Evolutionary conservation across 2,329 filamentous ascomycete species (phyloP), one percentile per base, ranked within the genome.

Genomic region (Nothophaeocryptopus gaeumannii): DNA sequence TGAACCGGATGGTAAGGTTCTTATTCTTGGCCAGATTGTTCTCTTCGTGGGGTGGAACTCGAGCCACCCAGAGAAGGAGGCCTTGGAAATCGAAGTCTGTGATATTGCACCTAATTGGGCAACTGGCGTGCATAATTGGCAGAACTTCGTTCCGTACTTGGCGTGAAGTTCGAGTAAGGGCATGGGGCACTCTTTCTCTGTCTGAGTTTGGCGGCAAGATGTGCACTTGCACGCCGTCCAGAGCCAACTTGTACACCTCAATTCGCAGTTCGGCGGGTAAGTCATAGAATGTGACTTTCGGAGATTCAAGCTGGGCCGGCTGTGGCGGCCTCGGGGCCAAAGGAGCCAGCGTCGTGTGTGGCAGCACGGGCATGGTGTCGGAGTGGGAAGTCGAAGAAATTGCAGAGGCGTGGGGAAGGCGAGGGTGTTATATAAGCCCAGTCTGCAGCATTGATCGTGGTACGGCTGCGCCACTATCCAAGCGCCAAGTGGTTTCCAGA

Each of bases 61-160:
- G 58, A 11, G 44, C 34, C 39, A 65, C 57, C 62, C 62, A 66
- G 8, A 52, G 51, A 39, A 65, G 58, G 39, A 66, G 42, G 11
- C 61, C 59, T 36, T 58, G 56, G 51, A 66, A 66, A 50, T 63
- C 59, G 55, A 66, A 65, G 51, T 66, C 63, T 16, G 63, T 65
- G 46, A 66, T 52, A 16, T 54, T 54, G 49, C 60, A 61, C 36
- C 51, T 50, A 44, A 66, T 66, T 8, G 55, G 56, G 46, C 63
- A 65, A 33, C 51, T 49, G 35, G 56, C 56, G 47, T 66, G 63
- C 20, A 66, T 63, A 32, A 66, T 53, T 2, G 63, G 63, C 10
- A 66, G 48, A 12, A 63, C 63, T 46, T 66, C 63, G 35, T 60
- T 60, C 42, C 63, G 61, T 39, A 66, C 60, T 53, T 64, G 62